A percentile compares a stretch with the other conserved stretches of the same genome.
Evolutionary conservation across 1,284 basidiomycete species (phyloP).

Genomic region (Trametes polyzona): DNA sequence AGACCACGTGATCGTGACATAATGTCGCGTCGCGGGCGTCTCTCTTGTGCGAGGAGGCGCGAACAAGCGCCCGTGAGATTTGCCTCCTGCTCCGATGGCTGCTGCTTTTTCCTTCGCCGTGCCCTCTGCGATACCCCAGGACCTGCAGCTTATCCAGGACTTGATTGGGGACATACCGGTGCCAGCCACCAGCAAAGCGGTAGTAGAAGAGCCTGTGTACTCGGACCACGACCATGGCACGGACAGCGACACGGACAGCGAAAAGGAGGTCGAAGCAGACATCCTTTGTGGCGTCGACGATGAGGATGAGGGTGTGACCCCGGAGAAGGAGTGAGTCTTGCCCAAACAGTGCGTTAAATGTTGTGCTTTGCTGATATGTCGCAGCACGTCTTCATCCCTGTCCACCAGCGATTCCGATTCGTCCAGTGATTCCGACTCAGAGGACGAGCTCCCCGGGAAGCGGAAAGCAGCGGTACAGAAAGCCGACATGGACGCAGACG

Average conservation of each 20-base stretch:
- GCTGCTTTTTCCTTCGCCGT: constrained; percentile 51
- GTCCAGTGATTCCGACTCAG: constrained; percentile 47
- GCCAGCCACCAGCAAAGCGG: constrained; percentile 13
- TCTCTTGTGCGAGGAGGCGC: not conserved
- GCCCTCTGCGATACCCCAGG: constrained; percentile 67
- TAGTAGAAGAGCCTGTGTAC: not conserved
- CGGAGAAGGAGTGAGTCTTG: not conserved
- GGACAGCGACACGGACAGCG: constrained; percentile 48
- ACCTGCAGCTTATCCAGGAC: constrained; percentile 72
- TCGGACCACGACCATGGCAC: constrained; percentile 38
- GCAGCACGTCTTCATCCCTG: constrained; percentile 27
- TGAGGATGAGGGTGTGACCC: constrained; percentile 33
- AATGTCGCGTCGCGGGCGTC: constrained; percentile 12
- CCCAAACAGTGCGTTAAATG: not conserved
- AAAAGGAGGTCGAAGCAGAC: constrained; percentile 70
- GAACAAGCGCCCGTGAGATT: not conserved
- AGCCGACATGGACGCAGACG: constrained; percentile 43
- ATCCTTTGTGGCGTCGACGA: constrained; percentile 45
- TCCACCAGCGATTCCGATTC: constrained; percentile 38
- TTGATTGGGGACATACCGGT: constrained; percentile 49
- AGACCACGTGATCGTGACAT: constrained; percentile 17
- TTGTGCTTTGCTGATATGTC: constrained; percentile 1
- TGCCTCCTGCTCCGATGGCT: constrained; percentile 23
- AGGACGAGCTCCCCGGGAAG: constrained; percentile 33
- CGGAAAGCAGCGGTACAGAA: constrained; percentile 21